Evolutionary conservation across 2,329 filamentous ascomycete species (phyloP).

Genomic region (Sarocladium strictum): DNA sequence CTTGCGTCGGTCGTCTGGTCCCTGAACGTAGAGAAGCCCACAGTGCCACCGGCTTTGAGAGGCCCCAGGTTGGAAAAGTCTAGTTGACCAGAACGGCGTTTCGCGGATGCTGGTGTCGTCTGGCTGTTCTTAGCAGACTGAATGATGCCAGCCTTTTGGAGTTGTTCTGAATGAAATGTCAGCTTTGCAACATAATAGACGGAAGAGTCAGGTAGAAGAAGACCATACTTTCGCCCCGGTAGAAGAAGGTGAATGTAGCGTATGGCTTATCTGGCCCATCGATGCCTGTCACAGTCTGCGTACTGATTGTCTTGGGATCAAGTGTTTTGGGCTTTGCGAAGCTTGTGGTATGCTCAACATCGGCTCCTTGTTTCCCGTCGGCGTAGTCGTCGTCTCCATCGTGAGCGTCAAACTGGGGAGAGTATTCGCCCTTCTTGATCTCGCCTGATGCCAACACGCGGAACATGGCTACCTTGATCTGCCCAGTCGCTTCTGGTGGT

Average conservation of each 20-base stretch:
- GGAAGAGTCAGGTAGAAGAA: not conserved
- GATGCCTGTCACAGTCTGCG: slow-evolving; percentile 97
- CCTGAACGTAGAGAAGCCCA: slow-evolving; percentile 84
- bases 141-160: slow-evolving; percentile 93
- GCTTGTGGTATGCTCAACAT: slow-evolving; percentile 94
- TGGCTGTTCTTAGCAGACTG: slow-evolving; percentile 58
- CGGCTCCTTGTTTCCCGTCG: slow-evolving; percentile 52
- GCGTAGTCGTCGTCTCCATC: slow-evolving; percentile 69
- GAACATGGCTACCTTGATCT: slow-evolving; percentile 97
- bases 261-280: slow-evolving; percentile 95
- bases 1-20: slow-evolving; percentile 55
- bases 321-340: slow-evolving; percentile 95
- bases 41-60: slow-evolving; percentile 78
- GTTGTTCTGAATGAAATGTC: slow-evolving; percentile 60
- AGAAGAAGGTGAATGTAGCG: slow-evolving; percentile 96
- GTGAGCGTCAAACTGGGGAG: slow-evolving; percentile 93
- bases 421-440: slow-evolving; percentile 97
- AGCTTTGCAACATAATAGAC: slow-evolving; percentile 13
- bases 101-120: slow-evolving; percentile 54
- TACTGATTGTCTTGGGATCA: slow-evolving; percentile 96
- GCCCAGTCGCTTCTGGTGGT: slow-evolving; percentile 86
- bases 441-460: slow-evolving; percentile 91
- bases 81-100: slow-evolving; percentile 74
- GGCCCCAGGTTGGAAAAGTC: slow-evolving; percentile 83
- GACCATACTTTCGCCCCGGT: slow-evolving; percentile 83